These are phyloP conservation scores for Musa beccarii DNA, from an alignment of 176 grass and related monocot genomes.

Conservation along the genomic window DNA sequence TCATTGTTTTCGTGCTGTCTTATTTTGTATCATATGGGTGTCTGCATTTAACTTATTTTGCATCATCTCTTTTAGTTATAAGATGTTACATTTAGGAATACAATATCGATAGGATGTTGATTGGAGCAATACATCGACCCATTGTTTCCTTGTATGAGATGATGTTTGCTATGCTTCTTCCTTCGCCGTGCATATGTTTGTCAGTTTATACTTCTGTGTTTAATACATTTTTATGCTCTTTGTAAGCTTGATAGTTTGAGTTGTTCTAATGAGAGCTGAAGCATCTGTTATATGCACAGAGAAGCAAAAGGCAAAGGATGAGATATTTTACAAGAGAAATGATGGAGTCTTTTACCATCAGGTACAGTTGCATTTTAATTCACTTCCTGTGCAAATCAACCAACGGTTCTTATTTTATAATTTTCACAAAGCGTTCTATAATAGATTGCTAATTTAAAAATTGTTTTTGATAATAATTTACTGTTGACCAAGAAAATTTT, in stretches of 20 bases:
- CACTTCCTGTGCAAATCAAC: not conserved
- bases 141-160: too few species aligned
- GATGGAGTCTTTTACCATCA: constrained; percentile 34
- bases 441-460: not conserved
- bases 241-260: not conserved
- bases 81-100: not conserved
- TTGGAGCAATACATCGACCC: not conserved
- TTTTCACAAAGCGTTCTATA: not conserved
- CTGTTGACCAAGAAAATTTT: not conserved
- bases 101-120: not conserved
- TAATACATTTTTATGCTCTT: not conserved
- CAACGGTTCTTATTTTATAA: not conserved
- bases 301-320: constrained; percentile 56
- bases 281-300: constrained; percentile 31
- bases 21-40: too few species aligned
- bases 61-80: not conserved
- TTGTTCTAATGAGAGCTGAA: not conserved
- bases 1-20: too few species aligned
- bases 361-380: constrained; percentile 31
- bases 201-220: not conserved
- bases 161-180: too few species aligned
- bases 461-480: constrained; percentile 14
- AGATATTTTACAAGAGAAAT: constrained; percentile 49
- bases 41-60: too few species aligned
- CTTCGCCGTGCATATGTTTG: not conserved